Evolutionary conservation across 371 early-diverging fungal species (phyloP).

Genomic region (Syncephalastrum sp.): DNA sequence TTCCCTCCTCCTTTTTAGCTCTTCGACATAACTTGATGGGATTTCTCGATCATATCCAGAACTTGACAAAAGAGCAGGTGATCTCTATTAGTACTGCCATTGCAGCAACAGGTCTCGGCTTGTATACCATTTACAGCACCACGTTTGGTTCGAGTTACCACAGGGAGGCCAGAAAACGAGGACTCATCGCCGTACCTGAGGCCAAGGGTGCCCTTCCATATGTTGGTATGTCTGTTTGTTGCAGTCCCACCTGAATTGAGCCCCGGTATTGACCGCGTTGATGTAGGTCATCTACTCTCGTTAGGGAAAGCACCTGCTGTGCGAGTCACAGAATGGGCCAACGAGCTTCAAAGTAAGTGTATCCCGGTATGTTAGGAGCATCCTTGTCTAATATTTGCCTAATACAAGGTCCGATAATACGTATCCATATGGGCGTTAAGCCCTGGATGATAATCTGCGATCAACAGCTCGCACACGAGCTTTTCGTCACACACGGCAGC

Average conservation of each 20-base stretch:
- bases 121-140: too few relatives aligned
- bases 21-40: too few relatives aligned
- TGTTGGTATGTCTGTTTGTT: conserved; percentile 8
- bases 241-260: not conserved
- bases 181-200: conserved; percentile 9
- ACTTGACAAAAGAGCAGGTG: too few relatives aligned
- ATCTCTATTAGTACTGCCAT: too few relatives aligned
- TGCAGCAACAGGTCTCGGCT: too few relatives aligned
- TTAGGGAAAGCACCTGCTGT: conserved; percentile 15
- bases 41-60: too few relatives aligned
- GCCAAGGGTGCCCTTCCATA: conserved; percentile 9
- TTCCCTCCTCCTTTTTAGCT: too few relatives aligned
- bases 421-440: conserved; percentile 20
- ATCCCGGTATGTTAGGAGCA: too few relatives aligned
- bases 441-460: conserved; percentile 22
- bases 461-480: conserved; percentile 23
- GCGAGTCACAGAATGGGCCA: conserved; percentile 15
- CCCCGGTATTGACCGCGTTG: not conserved
- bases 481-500: conserved; percentile 18
- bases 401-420: conserved; percentile 14
- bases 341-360: not conserved
- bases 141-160: too few relatives aligned
- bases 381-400: not conserved
- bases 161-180: not conserved
- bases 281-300: conserved; percentile 19